Base-by-base conservation (phyloP, 2,329 filamentous ascomycete species). In the Penicillium sp. region DNA sequence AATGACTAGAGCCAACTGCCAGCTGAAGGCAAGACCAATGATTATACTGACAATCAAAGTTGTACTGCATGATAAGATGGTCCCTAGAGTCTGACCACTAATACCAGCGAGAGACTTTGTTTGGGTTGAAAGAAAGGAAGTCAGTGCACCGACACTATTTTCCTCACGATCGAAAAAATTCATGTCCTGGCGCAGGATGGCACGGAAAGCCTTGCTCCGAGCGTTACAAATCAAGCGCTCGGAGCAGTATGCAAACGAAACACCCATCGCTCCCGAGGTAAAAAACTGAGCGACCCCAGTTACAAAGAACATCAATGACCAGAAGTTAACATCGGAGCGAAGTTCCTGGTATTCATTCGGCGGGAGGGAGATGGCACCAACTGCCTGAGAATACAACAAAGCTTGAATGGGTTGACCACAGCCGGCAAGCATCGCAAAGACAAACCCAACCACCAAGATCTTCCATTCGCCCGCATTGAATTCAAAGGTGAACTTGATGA, bases 101-200 rank as follows among this genome's bases (percentile, higher is more conserved):
- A 98, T 85, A 14, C 95, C 93, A 16, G 92, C 89, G 29, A 97
- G 82, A 68, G 96, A 89, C 0, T 91, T 96, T 0, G 93, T 93
- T 75, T 96, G 90, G 0, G 91, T 96, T 2, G 90, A 93, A 13
- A 97, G 79, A 76, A 96, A 95, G 0, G 90, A 91, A 0, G 92
- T 96, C 66, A 99, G 79, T 1, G 92, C 89, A 63, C 95, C 95
- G 7, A 91, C 88, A 7, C 90, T 92, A 72, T 98, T 96, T 73
- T 95, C 89, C 61, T 96, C 90, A 45, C 82, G 83, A 73, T 98
- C 95, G 66, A 97, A 99, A 74, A 93, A 98, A 27, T 86, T 80
- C 57, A 98, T 93, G 61, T 98, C 95, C 75, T 98, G 93, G 62
- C 93, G 90, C 51, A 98, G 85, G 79, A 98, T 91, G 24, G 88